Evolutionary conservation across 2,329 filamentous ascomycete species (phyloP), one percentile per base, ranked within the genome.

Genomic region (Ascomycota sp.): DNA sequence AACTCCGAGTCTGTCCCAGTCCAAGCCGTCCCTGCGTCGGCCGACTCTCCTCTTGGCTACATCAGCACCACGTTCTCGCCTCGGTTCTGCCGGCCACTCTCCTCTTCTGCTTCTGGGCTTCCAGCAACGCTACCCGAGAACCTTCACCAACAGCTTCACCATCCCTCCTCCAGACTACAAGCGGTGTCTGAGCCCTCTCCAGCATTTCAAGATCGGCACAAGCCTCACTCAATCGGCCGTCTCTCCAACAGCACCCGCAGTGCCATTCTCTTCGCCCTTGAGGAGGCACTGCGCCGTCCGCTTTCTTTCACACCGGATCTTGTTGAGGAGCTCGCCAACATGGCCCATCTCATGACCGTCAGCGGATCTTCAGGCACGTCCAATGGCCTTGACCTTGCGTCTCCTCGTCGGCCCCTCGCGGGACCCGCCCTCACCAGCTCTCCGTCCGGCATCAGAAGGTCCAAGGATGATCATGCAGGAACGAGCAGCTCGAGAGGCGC

Each of bases 401-500:
- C 57, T 13, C 48, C 60, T 9, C 53, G 47, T 25, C 58, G 63
- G 33, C 58, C 61, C 25, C 56, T 59, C 2, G 56, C 59, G n/a
- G 55, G 59, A 3, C 60, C 66, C 27, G 54, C 55, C 13, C 62
- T 64, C 35, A 62, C 62, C 24, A 61, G 63, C 42, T 70, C 67
- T 10, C 66, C 66, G 8, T 63, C 64, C 38, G 73, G 77, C 24
- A 78, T 93, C 39, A 71, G 76, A 43, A 43, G 84, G 83, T 27
- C 86, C 86, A 11, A 73, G 78, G 41, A 78, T 86, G 57, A 86
- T 95, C 46, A 92, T 93, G 84, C 73, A 80, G 53, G 75, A 84
- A 50, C 74, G 84, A 36, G 67, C 69, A 36, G 78, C 79, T 41
- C 68, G 84, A 40, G 81, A 91, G 52, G 72, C 76, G 24, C 62